Percentiles rank a stretch among this genome's conserved stretches.
Conservation (phyloP, 495 filamentous ascomycete species). For the Penicillium crystallinum region DNA sequence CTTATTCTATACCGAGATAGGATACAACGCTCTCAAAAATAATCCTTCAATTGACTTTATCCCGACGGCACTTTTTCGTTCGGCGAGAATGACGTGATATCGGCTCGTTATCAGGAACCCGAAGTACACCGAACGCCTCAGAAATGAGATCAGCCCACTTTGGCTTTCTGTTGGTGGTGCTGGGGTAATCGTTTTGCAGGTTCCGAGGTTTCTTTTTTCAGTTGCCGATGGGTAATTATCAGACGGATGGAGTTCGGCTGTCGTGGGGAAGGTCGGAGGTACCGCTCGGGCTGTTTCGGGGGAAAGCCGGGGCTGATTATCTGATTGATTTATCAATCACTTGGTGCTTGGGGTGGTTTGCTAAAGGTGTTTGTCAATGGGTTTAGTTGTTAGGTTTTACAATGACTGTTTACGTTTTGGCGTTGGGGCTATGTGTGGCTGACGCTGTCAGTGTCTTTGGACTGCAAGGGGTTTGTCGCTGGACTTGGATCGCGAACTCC, state of each 20-base stretch:
- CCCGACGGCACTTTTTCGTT: not conserved
- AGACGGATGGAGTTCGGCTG: not conserved
- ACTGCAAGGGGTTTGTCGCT: no score
- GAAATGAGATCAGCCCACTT: not conserved
- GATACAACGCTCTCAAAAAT: no score
- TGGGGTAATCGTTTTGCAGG: not conserved
- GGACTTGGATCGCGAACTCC: no score
- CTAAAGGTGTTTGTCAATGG: not conserved
- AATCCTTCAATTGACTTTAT: not conserved
- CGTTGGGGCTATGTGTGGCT: no score
- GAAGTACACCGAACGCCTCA: not conserved
- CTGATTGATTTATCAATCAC: slow-evolving; percentile 9
- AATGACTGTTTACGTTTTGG: no score
- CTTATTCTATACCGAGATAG: not conserved
- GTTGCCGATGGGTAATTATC: not conserved
- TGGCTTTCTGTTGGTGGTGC: no score
- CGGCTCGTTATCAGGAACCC: not conserved
- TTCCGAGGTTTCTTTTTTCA: not conserved
- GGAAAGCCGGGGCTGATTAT: not conserved
- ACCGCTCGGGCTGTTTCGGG: slow-evolving; percentile 7
- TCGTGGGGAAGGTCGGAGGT: slow-evolving; percentile 1
- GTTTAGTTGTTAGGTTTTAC: not conserved
- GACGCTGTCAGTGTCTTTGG: no score
- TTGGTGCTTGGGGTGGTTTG: no score
- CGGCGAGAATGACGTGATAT: not conserved